A percentile compares a stretch with the other conserved stretches of the same genome.
Evolutionary conservation across 352 stramenopile species (phyloP).

Genomic region (Globisporangium solare): DNA sequence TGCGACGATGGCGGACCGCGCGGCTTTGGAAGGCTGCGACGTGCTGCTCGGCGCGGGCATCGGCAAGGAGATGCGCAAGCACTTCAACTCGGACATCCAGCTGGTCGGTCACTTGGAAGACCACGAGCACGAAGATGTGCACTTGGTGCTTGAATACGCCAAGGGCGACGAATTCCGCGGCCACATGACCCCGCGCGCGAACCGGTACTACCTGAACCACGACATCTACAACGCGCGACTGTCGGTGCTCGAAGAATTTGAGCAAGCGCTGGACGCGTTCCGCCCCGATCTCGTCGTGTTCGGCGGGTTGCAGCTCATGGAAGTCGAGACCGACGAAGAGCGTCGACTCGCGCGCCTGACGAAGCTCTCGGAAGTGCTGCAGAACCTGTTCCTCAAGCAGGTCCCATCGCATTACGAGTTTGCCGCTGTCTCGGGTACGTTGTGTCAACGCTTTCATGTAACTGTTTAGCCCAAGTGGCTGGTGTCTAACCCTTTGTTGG

Average conservation of each 20-base stretch:
- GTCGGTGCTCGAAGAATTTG: slow-evolving; percentile 78
- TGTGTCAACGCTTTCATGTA: too few relatives aligned
- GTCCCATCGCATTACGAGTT: slow-evolving; percentile 80
- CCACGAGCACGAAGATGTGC: slow-evolving; percentile 66
- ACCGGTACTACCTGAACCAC: slow-evolving; percentile 85
- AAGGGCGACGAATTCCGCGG: slow-evolving; percentile 59
- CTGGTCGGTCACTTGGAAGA: slow-evolving; percentile 60
- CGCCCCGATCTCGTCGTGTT: slow-evolving; percentile 72
- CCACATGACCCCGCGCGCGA: slow-evolving; percentile 62
- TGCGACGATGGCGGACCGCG: slow-evolving; percentile 73
- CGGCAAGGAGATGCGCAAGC: slow-evolving; percentile 66
- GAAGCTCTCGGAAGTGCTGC: slow-evolving; percentile 63
- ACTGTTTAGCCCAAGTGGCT: too few relatives aligned
- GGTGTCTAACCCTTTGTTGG: not conserved
- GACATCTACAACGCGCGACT: slow-evolving; percentile 80
- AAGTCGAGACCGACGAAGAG: slow-evolving; percentile 67
- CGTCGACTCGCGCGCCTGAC: slow-evolving; percentile 45
- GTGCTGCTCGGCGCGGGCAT: slow-evolving; percentile 75
- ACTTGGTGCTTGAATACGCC: slow-evolving; percentile 76
- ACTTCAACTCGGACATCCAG: slow-evolving; percentile 60
- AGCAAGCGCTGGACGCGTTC: slow-evolving; percentile 50
- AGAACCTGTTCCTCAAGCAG: slow-evolving; percentile 58
- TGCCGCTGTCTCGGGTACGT: slow-evolving; percentile 60
- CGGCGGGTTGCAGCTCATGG: slow-evolving; percentile 79
- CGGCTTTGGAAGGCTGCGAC: slow-evolving; percentile 56